Evolutionary conservation across 176 grass and related monocot genomes (phyloP).

Genomic region (Triticum urartu): DNA sequence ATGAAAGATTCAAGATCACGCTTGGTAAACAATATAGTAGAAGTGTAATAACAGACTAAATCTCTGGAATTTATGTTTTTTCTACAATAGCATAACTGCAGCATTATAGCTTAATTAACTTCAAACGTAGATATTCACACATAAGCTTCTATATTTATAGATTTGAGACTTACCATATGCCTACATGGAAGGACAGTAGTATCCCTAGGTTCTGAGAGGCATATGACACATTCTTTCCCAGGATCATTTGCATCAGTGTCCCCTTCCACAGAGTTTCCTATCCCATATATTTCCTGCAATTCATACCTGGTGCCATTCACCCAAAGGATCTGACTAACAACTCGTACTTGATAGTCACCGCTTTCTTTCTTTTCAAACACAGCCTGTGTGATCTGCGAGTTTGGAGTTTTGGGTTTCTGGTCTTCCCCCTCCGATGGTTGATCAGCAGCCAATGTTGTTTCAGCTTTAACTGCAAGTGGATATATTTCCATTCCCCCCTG

Average conservation of each 20-base stretch:
- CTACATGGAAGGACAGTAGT: constrained; percentile 97
- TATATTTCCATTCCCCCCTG: constrained; percentile 62
- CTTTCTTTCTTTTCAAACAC: constrained; percentile 95
- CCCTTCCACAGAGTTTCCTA: constrained; percentile 86
- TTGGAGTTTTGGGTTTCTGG: constrained; percentile 48
- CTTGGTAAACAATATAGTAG: background rate
- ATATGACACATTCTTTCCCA: constrained; percentile 98
- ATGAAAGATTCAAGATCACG: background rate
- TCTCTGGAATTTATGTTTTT: background rate
- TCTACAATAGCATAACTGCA: background rate
- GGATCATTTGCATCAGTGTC: constrained; percentile 85
- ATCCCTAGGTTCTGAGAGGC: constrained; percentile 92
- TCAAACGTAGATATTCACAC: background rate
- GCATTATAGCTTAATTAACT: background rate
- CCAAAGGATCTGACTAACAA: constrained; percentile 94
- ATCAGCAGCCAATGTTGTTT: constrained; percentile 55
- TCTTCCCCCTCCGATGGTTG: constrained; percentile 49
- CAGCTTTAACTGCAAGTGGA: constrained; percentile 93
- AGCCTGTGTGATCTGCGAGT: constrained; percentile 94
- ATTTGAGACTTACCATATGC: constrained; percentile 75
- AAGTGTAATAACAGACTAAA: background rate
- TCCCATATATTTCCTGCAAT: constrained; percentile 97
- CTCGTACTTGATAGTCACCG: constrained; percentile 65
- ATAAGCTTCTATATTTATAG: background rate
- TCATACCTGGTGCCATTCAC: constrained; percentile 83